These are phyloP conservation scores for Podaxis mareebaensis DNA, from an alignment of 768 basidiomycete species.

Conservation along the genomic window DNA sequence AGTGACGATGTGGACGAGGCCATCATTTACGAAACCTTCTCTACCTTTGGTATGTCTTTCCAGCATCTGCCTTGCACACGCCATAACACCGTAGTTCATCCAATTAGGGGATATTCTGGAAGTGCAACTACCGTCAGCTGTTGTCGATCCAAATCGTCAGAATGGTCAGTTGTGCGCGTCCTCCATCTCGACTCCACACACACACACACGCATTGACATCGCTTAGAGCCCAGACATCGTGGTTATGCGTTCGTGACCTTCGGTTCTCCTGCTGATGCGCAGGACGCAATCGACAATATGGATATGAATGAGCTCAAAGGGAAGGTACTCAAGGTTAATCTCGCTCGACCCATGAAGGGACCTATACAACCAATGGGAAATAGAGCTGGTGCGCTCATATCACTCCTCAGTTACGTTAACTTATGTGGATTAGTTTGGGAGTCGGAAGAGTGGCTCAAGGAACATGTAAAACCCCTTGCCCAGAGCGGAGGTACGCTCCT, in stretches of 20 bases:
- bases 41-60: constrained; percentile 74
- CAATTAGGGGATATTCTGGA: constrained; percentile 86
- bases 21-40: constrained; percentile 75
- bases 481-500: constrained; percentile 65
- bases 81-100: constrained; percentile 14
- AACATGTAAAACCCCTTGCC: constrained; percentile 76
- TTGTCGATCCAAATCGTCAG: constrained; percentile 66
- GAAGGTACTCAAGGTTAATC: constrained; percentile 76
- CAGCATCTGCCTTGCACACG: background rate
- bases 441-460: constrained; percentile 89
- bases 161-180: constrained; percentile 23
- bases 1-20: constrained; percentile 82
- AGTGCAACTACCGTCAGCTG: constrained; percentile 82
- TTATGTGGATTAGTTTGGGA: constrained; percentile 77
- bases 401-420: background rate
- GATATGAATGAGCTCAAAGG: constrained; percentile 88
- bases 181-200: background rate
- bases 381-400: constrained; percentile 63
- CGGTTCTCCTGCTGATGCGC: constrained; percentile 76
- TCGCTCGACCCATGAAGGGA: constrained; percentile 81
- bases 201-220: constrained; percentile 9
- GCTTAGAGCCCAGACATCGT: constrained; percentile 75
- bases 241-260: constrained; percentile 95
- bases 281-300: constrained; percentile 99
- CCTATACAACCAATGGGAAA: constrained; percentile 67